These are phyloP conservation scores for Euryodendron excelsum DNA, from an alignment of 148 eudicot genomes.

Conservation along the genomic window DNA sequence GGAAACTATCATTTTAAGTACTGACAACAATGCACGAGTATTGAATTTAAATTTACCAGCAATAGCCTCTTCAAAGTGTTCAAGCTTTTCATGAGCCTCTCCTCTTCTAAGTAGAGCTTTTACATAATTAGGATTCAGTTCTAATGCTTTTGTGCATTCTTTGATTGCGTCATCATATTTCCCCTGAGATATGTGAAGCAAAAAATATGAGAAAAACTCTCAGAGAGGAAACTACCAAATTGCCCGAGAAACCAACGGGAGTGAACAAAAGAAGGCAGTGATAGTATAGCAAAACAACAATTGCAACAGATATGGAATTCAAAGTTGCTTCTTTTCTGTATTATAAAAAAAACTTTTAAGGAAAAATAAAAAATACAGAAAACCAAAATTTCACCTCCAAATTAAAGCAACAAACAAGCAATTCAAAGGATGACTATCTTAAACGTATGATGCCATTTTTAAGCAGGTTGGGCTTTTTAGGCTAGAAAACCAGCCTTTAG, in stretches of 20 bases:
- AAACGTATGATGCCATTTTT: background rate
- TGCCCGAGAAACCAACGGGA: background rate
- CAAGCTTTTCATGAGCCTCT: constrained; percentile 90
- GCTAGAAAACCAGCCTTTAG: background rate
- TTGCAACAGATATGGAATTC: background rate
- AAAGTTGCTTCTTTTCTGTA: background rate
- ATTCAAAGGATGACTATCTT: background rate
- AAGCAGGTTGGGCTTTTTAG: background rate
- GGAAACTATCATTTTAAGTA: background rate
- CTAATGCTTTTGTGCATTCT: constrained; percentile 86
- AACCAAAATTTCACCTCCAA: background rate
- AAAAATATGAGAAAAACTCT: background rate
- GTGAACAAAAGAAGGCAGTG: background rate
- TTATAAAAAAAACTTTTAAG: no score
- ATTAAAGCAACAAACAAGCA: background rate
- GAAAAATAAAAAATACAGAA: background rate
- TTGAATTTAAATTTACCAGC: constrained; percentile 47
- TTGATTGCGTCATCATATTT: constrained; percentile 69
- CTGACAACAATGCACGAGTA: background rate
- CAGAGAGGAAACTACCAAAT: no score
- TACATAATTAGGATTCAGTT: constrained; percentile 68
- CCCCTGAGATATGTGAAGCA: constrained; percentile 36
- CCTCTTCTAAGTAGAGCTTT: constrained; percentile 80
- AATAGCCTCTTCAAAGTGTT: constrained; percentile 87
- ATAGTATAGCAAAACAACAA: background rate